Evolutionary conservation across 2,329 filamentous ascomycete genomes (phyloP), one percentile per base, ranked within the genome.

Genomic region (Pseudopyricularia javanii): DNA sequence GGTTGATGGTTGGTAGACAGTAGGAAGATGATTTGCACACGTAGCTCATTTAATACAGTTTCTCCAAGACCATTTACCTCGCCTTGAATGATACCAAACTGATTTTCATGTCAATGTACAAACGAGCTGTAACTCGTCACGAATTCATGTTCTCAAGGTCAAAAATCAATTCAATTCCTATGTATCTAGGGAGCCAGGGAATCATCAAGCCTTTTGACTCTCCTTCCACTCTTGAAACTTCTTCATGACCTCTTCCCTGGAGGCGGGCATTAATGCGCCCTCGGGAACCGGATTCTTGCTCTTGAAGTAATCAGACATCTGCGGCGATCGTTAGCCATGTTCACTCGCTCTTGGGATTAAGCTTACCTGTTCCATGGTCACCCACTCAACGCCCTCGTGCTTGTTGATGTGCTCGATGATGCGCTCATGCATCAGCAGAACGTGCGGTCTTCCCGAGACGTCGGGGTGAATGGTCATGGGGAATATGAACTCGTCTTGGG

Each of bases 401-500:
- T 65, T 68, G 45, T 83, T 86, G 61, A 88, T 85, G 53, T 86
- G 73, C 58, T 88, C 82, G 56, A 88, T 87, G 33, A 85, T 74
- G 51, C 49, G 55, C 53, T 59, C 56, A 22, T 58, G 58, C 57
- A 60, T 60, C 7, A 87, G 68, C 28, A 89, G 59, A 0, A 82
- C 85, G 65, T 89, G 85, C 0, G 85, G 85, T 17, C 83, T 73
- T 0, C 86, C 86, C 3, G 35, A 40, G 8, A 5, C 35, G 35
- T 17, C 35, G 0, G 85, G 86, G 63, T 89, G 85, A 26, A 88
- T 83, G 0, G 85, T 88, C 66, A 88, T 85, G 0, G 86, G 85
- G 58, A 88, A 88, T 49, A 87, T 76, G 56, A 88, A 88, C 58
- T 87, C 82, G 57, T 89, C 83, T n/a, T n/a, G n/a, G n/a, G n/a